A percentile compares a stretch with the other conserved stretches of the same genome.
Evolutionary conservation across 1,284 basidiomycete genomes (phyloP).

Genomic region (Amylostereum areolatum): DNA sequence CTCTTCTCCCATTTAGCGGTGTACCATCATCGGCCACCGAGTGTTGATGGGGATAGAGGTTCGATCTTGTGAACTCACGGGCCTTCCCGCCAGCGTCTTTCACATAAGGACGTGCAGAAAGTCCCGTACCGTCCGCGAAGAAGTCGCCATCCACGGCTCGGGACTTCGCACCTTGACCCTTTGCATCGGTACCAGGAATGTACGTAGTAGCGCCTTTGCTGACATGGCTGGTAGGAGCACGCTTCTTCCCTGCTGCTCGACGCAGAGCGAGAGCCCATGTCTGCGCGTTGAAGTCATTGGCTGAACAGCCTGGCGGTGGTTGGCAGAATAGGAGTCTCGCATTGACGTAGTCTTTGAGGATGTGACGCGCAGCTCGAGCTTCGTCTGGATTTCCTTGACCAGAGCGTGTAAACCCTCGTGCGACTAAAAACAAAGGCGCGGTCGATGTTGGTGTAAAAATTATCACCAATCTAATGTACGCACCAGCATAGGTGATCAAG

Average conservation of each 20-base stretch:
- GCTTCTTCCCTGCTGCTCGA: conserved; percentile 68
- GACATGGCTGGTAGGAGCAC: conserved; percentile 81
- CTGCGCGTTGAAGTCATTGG: conserved; percentile 74
- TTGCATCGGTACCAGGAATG: conserved; percentile 34
- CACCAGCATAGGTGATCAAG: conserved; percentile 86
- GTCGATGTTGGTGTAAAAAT: conserved; percentile 3
- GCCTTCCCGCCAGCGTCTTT: conserved; percentile 57
- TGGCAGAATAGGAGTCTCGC: conserved; percentile 91
- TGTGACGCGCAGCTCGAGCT: conserved; percentile 86
- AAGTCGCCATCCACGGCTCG: conserved; percentile 79
- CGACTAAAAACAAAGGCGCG: conserved; percentile 49
- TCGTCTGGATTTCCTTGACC: conserved; percentile 98
- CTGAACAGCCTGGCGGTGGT: conserved; percentile 70
- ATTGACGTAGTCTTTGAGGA: conserved; percentile 98
- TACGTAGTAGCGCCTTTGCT: conserved; percentile 80
- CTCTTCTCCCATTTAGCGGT: conserved; percentile 42
- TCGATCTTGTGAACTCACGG: conserved; percentile 56
- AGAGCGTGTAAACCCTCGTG: conserved; percentile 88
- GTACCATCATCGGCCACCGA: conserved; percentile 72
- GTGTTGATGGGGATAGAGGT: conserved; percentile 78
- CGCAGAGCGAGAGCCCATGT: conserved; percentile 62
- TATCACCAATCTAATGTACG: conserved; percentile 26
- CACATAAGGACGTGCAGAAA: conserved; percentile 59
- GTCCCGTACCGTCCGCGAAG: conserved; percentile 54
- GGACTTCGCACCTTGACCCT: conserved; percentile 44